phyloP scores from a whole-genome alignment of 2,329 filamentous ascomycete species.

The Pseudonectria foliicola region DNA sequence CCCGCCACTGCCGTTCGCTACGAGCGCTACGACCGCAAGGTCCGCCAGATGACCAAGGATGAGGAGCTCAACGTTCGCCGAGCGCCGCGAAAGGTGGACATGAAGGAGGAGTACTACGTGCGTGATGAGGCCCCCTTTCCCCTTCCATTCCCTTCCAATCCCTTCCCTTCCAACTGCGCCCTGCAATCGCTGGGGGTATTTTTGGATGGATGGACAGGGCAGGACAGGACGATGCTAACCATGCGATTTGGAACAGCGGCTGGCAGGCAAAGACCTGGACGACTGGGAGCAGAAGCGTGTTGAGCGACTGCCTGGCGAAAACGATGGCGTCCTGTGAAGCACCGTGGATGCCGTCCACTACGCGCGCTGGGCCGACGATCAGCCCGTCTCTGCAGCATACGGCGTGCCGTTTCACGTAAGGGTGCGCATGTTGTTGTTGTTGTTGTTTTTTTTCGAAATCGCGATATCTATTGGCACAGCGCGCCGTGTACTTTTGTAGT shows the following conservation, averaged over 20 bases:
- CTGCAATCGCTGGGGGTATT: no score
- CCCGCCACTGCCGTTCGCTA: conserved; percentile 91
- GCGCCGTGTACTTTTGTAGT: no score
- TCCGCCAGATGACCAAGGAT: conserved; percentile 75
- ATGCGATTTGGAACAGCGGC: conserved; percentile 16
- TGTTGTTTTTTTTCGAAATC: no score
- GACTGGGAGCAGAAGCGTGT: conserved; percentile 97
- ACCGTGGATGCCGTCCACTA: neutral
- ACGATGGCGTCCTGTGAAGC: conserved; percentile 62
- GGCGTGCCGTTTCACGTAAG: no score
- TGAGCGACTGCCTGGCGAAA: conserved; percentile 81
- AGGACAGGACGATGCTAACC: conserved; percentile 1
- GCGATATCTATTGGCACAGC: no score
- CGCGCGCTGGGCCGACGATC: neutral
- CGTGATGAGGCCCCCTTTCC: conserved; percentile 32
- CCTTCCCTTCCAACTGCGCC: no score
- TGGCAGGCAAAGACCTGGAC: conserved; percentile 79
- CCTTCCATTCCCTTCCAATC: neutral
- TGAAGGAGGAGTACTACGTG: conserved; percentile 83
- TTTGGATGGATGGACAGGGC: no score
- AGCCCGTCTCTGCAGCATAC: neutral
- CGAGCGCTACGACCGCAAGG: conserved; percentile 85
- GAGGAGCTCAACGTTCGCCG: conserved; percentile 79
- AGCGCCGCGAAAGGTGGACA: conserved; percentile 63
- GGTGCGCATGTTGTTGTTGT: no score